phyloP scores from a whole-genome alignment of 331 rosid species.

The Phaseolus coccineus region DNA sequence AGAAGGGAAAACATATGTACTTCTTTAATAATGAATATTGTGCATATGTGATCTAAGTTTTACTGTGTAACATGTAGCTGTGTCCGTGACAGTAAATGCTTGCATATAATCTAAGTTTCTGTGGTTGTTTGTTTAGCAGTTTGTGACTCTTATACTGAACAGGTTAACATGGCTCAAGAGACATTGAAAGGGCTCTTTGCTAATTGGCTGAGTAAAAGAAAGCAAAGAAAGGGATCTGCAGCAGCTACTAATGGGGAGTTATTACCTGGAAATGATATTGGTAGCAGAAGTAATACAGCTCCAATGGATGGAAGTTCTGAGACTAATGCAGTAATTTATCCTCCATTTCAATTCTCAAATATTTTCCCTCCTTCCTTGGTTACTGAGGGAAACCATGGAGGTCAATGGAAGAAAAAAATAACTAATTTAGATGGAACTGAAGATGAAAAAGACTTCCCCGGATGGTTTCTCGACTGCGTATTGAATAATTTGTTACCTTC shows the following conservation, averaged over 20 bases:
- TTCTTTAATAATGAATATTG: no score
- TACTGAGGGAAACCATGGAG: slow-evolving; percentile 94
- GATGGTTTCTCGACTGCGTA: slow-evolving; percentile 93
- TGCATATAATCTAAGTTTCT: no score
- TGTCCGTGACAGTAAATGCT: no score
- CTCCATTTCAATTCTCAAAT: slow-evolving; percentile 91
- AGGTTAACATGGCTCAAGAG: slow-evolving; percentile 95
- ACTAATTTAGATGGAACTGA: slow-evolving; percentile 89
- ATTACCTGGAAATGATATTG: slow-evolving; percentile 75
- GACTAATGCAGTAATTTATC: slow-evolving; percentile 82
- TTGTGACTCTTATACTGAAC: slow-evolving; percentile 2
- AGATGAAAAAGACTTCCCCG: slow-evolving; percentile 94
- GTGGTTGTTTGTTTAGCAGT: no score
- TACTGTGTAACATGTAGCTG: no score
- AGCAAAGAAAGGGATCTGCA: slow-evolving; percentile 73
- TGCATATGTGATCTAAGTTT: no score
- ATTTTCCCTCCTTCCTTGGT: slow-evolving; percentile 84
- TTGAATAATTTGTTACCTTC: slow-evolving; percentile 87
- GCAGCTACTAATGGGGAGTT: slow-evolving; percentile 83
- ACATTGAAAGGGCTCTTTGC: slow-evolving; percentile 95
- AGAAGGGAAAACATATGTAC: no score
- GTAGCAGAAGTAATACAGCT: slow-evolving; percentile 71
- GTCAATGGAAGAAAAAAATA: slow-evolving; percentile 92
- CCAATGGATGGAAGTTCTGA: slow-evolving; percentile 76
- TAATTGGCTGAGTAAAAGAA: slow-evolving; percentile 87